phyloP scores from a whole-genome alignment of 805 yeast species.

The Yarrowia deformans region DNA sequence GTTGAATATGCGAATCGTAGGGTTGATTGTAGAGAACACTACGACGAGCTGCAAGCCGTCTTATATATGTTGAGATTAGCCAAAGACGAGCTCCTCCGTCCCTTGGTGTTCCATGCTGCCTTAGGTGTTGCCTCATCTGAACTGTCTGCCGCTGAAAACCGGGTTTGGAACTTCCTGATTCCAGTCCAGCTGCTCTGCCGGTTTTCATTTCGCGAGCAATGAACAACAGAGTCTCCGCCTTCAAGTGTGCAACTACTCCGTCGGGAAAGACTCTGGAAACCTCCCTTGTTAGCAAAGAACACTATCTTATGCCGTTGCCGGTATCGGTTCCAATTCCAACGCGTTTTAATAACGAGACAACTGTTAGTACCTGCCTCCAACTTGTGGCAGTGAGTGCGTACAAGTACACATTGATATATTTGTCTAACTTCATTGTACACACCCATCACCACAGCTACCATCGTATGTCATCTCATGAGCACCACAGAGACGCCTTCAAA shows the following conservation, averaged over 20 bases:
- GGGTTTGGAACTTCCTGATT: not conserved
- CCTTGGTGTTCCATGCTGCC: not conserved
- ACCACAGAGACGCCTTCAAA: not conserved
- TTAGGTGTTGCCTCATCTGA: not conserved
- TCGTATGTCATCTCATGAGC: no score
- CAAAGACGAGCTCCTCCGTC: no score
- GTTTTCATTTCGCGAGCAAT: slow-evolving; percentile 1
- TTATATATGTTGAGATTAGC: slow-evolving; percentile 2
- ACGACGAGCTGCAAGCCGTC: not conserved
- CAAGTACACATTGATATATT: no score
- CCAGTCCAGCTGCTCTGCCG: not conserved
- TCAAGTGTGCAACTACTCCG: not conserved
- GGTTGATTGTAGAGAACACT: not conserved
- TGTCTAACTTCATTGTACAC: no score
- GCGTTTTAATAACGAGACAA: not conserved
- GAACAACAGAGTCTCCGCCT: not conserved
- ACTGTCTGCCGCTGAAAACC: no score
- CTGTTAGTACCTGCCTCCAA: not conserved
- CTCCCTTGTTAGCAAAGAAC: not conserved
- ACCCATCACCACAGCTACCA: no score
- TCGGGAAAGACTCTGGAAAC: not conserved
- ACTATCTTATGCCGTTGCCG: not conserved
- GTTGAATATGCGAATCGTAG: not conserved
- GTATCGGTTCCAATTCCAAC: not conserved
- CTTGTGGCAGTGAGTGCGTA: not conserved